Base-by-base conservation (phyloP, 768 basidiomycete species). In the Postia placenta region DNA sequence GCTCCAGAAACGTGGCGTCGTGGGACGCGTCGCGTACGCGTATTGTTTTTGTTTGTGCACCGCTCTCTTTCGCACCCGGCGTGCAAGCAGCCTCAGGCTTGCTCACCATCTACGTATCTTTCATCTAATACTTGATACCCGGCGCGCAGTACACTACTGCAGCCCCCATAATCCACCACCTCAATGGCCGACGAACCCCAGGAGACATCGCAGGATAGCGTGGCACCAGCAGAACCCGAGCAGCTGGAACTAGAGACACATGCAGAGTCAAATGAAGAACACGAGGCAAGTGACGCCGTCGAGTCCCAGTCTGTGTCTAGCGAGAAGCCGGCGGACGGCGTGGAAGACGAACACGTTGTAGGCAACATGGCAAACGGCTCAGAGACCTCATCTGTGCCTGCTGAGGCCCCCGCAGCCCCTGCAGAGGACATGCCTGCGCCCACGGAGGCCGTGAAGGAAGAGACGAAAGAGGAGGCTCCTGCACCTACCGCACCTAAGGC, bases 141-240 rank as follows among this genome's bases (percentile, higher is more conserved):
- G 41, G 46, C 11, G n/a, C n/a, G n/a, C n/a, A 9, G 22, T 47
- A 37, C 46, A 39, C 52, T 54, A 40, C 23, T 38, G 42, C 35
- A 23, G 20, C 41, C 48, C 52, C 47, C 33, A 23, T 15, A 36
- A 26, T 49, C 38, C 20, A 20, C 44, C 23, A 14, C 42, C 53
- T 74, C 74, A 72, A 62, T 65, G 55, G 70, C 72, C 53, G 56
- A 56, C 49, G 70, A 68, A 24, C 53, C 54, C 49, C 53, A 49
- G 35, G 41, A 48, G 35, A 43, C 59, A 28, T 50, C 46, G 40
- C 49, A 63, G 19, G 57, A 61, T 44, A 50, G 46, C 30, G 50
- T 43, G 48, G 48, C 35, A 42, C 5, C 26, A 45, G 17, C 17
- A 4, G 42, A 37, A 58, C 52, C 51, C 50, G 48, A 61, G 51